Base-by-base conservation (phyloP, 2,329 filamentous ascomycete genomes). In the Coniella lustricola region DNA sequence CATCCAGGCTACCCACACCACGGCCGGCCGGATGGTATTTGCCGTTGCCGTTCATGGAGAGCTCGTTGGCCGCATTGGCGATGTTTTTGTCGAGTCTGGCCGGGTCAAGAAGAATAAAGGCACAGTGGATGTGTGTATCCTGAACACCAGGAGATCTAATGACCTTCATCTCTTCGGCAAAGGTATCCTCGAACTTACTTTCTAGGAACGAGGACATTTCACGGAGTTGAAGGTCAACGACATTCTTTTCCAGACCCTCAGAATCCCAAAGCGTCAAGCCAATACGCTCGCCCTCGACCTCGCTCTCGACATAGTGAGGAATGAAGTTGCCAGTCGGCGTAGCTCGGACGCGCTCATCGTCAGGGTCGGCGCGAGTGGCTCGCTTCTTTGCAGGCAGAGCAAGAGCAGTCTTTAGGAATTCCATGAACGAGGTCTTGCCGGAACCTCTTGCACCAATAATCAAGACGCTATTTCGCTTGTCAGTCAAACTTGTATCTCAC, bases 111-210 rank as follows among this genome's bases (percentile, higher is more conserved):
- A 98, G 73, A 48, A 97, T 76, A 68, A 98, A 95, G 47, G 90
- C 90, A 57, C 89, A 94, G 64, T 98, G 93, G 56, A 98, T 95
- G 66, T 98, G 93, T 44, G 91, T 96, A 71, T 98, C 93, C 64
- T 90, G 87, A 55, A 88, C 86, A 48, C 90, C 91, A 21, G 93
- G 91, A 46, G 90, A 90, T 60, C 93, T 86, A 54, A 96, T 77
- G 40, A 98, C 90, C 73, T 96, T 97, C 78, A 95, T 95, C 72
- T 98, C 93, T 69, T 98, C 93, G 42, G 82, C 82, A 64, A 98
- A 95, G 0, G 93, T 97, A 62, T 98, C 93, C 65, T 98, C 91
- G 59, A 98, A 98, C 67, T 97, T 97, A 73, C 86, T 91, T 73
- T 98, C 93, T 51, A 98, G 74, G 70, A 98, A 98, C 8, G 85